phyloP scores from a whole-genome alignment of 345 rosid genomes.

The Citrus trifoliata region DNA sequence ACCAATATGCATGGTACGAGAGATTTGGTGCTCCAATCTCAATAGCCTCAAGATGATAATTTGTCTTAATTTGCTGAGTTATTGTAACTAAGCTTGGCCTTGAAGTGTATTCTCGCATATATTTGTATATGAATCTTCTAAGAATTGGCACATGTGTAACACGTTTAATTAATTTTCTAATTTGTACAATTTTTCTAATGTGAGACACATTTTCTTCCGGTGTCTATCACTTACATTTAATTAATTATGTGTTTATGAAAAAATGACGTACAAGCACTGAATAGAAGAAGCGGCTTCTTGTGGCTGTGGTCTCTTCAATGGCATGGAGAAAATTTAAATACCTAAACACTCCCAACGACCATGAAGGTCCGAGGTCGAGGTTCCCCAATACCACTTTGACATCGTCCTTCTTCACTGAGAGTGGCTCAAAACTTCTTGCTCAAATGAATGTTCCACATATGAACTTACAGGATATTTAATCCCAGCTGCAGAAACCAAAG shows the following conservation, averaged over 20 bases:
- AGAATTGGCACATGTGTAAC: not conserved
- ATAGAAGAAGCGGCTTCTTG: not conserved
- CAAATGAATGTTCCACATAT: slow-evolving; percentile 31
- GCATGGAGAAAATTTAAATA: too few species aligned
- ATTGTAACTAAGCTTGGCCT: too few species aligned
- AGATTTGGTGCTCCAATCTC: too few species aligned
- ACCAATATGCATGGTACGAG: too few species aligned
- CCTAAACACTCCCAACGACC: not conserved
- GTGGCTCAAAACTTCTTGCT: slow-evolving; percentile 15
- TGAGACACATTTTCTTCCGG: not conserved
- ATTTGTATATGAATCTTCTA: not conserved
- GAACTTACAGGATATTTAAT: not conserved
- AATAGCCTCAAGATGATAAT: not conserved
- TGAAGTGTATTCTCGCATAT: not conserved
- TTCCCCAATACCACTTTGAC: not conserved
- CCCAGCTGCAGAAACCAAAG: slow-evolving; percentile 1
- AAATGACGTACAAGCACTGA: not conserved
- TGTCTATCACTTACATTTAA: not conserved
- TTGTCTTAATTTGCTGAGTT: too few species aligned
- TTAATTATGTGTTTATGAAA: too few species aligned
- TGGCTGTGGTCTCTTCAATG: too few species aligned
- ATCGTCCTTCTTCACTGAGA: not conserved
- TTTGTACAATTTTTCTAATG: too few species aligned
- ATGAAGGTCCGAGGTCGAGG: slow-evolving; percentile 27
- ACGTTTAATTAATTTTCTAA: not conserved